phyloP scores from a whole-genome alignment of 345 rosid genomes.

The Conringia planisiliqua region DNA sequence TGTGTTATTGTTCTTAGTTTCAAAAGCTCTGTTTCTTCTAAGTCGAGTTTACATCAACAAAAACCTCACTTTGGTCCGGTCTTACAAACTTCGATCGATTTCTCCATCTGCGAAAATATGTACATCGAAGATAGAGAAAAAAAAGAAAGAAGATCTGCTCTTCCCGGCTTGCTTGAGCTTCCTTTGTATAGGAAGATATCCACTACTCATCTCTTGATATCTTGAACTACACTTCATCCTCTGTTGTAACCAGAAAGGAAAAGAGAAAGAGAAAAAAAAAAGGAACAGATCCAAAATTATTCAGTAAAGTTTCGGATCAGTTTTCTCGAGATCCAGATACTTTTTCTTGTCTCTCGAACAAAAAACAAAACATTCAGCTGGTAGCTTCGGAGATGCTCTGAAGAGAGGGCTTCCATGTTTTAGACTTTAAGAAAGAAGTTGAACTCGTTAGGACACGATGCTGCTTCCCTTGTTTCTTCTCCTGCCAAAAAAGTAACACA shows the following conservation, averaged over 20 bases:
- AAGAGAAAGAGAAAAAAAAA: neutral
- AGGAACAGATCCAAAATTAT: conserved; percentile 6
- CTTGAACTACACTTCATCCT: conserved; percentile 15
- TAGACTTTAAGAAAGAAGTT: conserved; percentile 40
- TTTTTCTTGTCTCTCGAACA: neutral
- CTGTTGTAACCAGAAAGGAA: neutral
- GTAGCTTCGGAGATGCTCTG: conserved; percentile 79
- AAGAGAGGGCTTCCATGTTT: conserved; percentile 76
- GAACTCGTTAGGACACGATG: conserved; percentile 41
- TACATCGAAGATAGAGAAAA: conserved; percentile 30
- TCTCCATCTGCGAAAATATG: conserved; percentile 31
- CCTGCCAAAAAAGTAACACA: conserved; percentile 30
- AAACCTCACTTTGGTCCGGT: neutral
- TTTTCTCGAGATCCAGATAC: neutral
- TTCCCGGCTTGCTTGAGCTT: neutral
- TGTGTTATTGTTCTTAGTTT: neutral
- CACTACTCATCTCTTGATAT: conserved; percentile 2
- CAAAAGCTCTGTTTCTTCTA: conserved; percentile 1
- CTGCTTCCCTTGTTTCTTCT: conserved; percentile 43
- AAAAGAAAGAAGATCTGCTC: neutral
- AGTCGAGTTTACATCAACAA: conserved; percentile 8
- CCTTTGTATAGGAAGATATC: neutral
- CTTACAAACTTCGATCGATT: conserved; percentile 23
- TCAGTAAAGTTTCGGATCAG: neutral
- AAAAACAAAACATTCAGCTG: conserved; percentile 35